phyloP scores from a whole-genome alignment of 306 rosid species.

The Casuarina cunninghamiana region DNA sequence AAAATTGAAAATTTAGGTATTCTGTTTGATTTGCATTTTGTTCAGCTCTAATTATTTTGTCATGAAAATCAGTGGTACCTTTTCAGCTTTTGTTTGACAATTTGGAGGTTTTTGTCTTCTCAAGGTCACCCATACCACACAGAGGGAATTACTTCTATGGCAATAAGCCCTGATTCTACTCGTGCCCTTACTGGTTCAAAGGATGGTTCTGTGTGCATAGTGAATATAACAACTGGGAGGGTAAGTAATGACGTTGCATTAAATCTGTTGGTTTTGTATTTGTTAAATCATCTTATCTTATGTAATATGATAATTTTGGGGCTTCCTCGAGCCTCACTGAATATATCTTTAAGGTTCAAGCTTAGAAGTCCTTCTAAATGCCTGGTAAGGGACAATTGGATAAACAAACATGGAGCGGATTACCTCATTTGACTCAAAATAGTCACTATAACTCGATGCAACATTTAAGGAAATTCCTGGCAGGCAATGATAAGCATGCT shows the following conservation, averaged over 20 bases:
- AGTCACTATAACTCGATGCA: not conserved
- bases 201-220: constrained; percentile 79
- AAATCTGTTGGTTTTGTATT: constrained; percentile 18
- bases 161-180: constrained; percentile 69
- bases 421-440: not conserved
- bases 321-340: constrained; percentile 7
- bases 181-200: constrained; percentile 78
- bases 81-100: constrained; percentile 2
- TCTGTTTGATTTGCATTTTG: not conserved
- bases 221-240: constrained; percentile 74
- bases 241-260: constrained; percentile 41
- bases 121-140: constrained; percentile 86
- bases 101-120: constrained; percentile 25
- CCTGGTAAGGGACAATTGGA: constrained; percentile 8
- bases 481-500: not conserved
- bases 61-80: not conserved
- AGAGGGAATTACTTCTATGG: constrained; percentile 76
- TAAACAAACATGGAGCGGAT: constrained; percentile 1
- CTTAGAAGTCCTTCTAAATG: constrained; percentile 9
- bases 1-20: not conserved
- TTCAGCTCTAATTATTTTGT: not conserved
- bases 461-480: not conserved
- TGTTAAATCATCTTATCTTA: constrained; percentile 21
- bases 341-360: not conserved
- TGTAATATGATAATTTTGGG: not conserved